These are phyloP conservation scores for Kappamyces sp. DNA, from an alignment of 192 early-diverging fungal species.

Conservation along the genomic window DNA sequence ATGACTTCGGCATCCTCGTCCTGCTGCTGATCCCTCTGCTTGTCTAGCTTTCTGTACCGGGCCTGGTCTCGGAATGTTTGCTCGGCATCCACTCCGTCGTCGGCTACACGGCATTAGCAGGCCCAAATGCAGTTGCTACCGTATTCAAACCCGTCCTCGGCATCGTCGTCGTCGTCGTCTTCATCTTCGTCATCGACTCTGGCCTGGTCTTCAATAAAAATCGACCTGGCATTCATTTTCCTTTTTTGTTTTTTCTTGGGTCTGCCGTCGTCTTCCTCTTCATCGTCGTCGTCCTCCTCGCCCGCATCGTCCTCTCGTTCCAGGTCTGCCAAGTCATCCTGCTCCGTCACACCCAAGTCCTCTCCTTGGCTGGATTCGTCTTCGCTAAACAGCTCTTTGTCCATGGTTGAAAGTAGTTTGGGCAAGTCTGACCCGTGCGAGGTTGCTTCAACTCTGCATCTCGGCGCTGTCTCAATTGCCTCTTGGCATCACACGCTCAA, in stretches of 20 bases:
- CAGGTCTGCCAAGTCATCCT: too few species aligned
- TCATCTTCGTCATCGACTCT: slow-evolving; percentile 73
- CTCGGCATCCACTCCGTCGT: slow-evolving; percentile 50
- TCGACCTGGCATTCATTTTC: slow-evolving; percentile 35
- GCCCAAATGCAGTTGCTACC: background rate
- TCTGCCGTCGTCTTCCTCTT: slow-evolving; percentile 12
- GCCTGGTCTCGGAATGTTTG: slow-evolving; percentile 28
- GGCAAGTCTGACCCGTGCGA: too few species aligned
- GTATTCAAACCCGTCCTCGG: slow-evolving; percentile 57
- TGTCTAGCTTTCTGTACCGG: slow-evolving; percentile 69
- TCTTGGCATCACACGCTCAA: too few species aligned
- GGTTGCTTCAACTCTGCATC: too few species aligned
- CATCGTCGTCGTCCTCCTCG: slow-evolving; percentile 18
- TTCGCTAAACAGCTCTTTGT: too few species aligned
- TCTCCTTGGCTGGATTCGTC: too few species aligned
- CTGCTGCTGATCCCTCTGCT: slow-evolving; percentile 55
- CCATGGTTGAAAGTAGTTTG: too few species aligned
- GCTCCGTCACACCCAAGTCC: too few species aligned
- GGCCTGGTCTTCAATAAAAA: slow-evolving; percentile 69
- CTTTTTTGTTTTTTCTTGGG: slow-evolving; percentile 17
- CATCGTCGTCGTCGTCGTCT: slow-evolving; percentile 66
- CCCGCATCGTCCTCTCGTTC: slow-evolving; percentile 6
- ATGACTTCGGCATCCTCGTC: slow-evolving; percentile 78
- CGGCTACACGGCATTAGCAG: slow-evolving; percentile 39
- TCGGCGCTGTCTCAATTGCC: too few species aligned